Evolutionary conservation across 768 basidiomycete genomes (phyloP).

Genomic region (Collybia sordida): DNA sequence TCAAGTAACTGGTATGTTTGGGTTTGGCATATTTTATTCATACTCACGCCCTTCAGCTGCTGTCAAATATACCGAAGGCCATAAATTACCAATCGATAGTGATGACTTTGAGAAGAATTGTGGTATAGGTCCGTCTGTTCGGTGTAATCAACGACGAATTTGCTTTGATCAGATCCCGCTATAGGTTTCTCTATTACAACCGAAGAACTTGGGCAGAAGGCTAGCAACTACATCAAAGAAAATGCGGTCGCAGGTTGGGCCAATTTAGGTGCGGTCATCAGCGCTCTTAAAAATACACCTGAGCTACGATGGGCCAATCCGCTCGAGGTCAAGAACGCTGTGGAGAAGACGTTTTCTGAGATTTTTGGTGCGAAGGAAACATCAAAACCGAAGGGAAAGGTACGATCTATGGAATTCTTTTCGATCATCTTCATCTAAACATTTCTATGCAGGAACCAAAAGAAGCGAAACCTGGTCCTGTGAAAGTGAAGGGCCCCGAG

Average conservation of each 20-base stretch:
- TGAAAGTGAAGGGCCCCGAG: conserved; percentile 29
- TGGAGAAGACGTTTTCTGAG: conserved; percentile 66
- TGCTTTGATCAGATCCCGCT: not conserved
- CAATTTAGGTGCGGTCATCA: conserved; percentile 66
- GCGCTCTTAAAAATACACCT: conserved; percentile 58
- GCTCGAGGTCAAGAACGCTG: conserved; percentile 79
- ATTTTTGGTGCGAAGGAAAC: conserved; percentile 74
- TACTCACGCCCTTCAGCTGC: conserved; percentile 52
- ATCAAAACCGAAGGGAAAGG: conserved; percentile 68
- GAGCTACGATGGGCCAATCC: conserved; percentile 81
- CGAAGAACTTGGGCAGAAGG: conserved; percentile 56
- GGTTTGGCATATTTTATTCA: not conserved
- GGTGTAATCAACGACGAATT: not conserved
- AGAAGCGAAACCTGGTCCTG: conserved; percentile 28
- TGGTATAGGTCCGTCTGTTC: conserved; percentile 74
- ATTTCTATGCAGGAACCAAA: conserved; percentile 43
- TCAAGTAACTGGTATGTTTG: conserved; percentile 73
- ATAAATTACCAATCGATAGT: conserved; percentile 61
- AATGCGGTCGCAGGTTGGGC: conserved; percentile 70
- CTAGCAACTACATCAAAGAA: conserved; percentile 56
- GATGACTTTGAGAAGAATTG: conserved; percentile 74
- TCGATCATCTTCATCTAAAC: not conserved
- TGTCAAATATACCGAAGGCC: conserved; percentile 67
- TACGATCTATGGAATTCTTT: conserved; percentile 20
- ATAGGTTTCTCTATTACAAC: conserved; percentile 79